Base-by-base conservation (phyloP, 345 rosid genomes). In the Brassica nigra region DNA sequence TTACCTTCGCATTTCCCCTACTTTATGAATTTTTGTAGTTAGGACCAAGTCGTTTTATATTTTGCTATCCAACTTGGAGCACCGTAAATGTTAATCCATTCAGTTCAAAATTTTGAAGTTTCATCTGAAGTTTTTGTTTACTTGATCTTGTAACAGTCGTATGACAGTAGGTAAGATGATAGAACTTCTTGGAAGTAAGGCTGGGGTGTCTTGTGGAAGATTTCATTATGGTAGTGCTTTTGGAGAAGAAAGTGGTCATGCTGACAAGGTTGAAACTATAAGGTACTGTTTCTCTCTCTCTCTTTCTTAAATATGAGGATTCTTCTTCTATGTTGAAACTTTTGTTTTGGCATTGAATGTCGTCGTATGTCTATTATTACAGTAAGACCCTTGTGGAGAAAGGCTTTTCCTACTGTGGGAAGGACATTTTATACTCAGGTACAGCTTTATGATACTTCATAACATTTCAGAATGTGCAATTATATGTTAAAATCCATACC, bases 101-200 rank as follows among this genome's bases (percentile, higher is more conserved):
- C 0, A 10, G 14, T 77, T 27, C 28, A 42, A 39, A 78, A 11
- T 29, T 66, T 8, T 44, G 39, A 28, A 47, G 28, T n/a, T 49
- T 62, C 66, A 54, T 74, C 66, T 69, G 29, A 28, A 63, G 28
- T 68, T 62, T 9, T 44, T 34, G 47, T 44, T 74, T 15, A 18
- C 66, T 52, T 62, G 49, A 52, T 76, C 62, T 39, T 82, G 75
- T 74, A 81, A 44, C 74, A 95, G 98, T 87, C 99, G 97, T 82
- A 95, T 95, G 99, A 95, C 98, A 10, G 97, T 93, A 71, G 97
- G 99, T 49, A 95, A 95, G 88, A 95, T 93, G 99, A 87, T 93
- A 79, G 99, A 95, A 87, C 99, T 95, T 78, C 90, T 93, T 71
- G 99, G 96, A 42, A 81, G 99, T 78, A 95, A 95, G 83, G 97